These are phyloP conservation scores for Cupressus sempervirens DNA, from an alignment of 75 land plant species.

Conservation along the genomic window DNA sequence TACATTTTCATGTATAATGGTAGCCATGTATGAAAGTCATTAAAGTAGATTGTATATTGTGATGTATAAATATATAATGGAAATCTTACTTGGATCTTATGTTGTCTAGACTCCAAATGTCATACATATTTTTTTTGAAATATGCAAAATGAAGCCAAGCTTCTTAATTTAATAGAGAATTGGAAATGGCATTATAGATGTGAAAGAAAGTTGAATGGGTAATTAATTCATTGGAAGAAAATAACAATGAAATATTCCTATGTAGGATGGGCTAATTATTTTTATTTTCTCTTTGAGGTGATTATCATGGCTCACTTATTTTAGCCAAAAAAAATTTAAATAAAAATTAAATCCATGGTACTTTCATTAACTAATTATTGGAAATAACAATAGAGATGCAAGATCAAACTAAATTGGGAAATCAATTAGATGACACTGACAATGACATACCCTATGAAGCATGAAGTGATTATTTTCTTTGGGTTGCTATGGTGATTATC, in stretches of 20 bases:
- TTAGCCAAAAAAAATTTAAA: not conserved
- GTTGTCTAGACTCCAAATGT: not conserved
- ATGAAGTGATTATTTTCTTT: not conserved
- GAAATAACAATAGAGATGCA: not conserved
- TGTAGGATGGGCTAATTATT: not conserved
- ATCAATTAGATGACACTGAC: not conserved
- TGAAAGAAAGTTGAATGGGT: not conserved
- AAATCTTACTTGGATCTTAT: not conserved
- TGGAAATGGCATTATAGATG: not conserved
- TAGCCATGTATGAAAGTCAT: not conserved
- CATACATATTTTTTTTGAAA: not conserved
- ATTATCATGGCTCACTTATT: not conserved
- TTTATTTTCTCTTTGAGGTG: not conserved
- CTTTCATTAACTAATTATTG: not conserved
- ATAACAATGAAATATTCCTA: not conserved
- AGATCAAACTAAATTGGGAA: not conserved
- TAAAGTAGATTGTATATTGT: not conserved
- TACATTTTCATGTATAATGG: not conserved
- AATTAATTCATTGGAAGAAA: not conserved
- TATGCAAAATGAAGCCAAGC: not conserved
- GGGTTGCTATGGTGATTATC: not conserved
- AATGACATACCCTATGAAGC: not conserved
- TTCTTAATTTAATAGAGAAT: not conserved
- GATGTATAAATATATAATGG: not conserved
- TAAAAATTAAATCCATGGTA: not conserved